Conservation (phyloP, 1,284 basidiomycete genomes). For the Cerrena zonata region DNA sequence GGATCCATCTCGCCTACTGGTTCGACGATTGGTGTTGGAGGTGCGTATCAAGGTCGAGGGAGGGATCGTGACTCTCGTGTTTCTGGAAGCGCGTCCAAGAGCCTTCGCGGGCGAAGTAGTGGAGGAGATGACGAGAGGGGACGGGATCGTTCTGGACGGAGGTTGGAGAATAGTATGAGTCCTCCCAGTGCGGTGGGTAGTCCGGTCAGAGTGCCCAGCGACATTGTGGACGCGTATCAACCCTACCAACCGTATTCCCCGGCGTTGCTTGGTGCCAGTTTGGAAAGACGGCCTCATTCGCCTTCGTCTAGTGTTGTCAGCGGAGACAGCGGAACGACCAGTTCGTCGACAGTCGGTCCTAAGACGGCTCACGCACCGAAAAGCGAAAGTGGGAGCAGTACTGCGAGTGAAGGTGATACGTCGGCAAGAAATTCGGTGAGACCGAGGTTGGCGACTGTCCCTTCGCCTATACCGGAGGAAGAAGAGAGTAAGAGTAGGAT, state of each 20-base stretch:
- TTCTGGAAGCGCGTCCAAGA: background rate
- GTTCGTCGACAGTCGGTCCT: conserved; percentile 20
- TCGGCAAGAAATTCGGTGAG: conserved; percentile 1
- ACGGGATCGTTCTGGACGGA: conserved; percentile 41
- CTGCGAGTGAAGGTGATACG: background rate
- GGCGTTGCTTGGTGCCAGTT: conserved; percentile 10
- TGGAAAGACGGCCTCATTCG: conserved; percentile 8
- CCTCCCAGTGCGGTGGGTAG: conserved; percentile 32
- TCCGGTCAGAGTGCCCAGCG: conserved; percentile 17
- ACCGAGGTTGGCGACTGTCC: conserved; percentile 13
- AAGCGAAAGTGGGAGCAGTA: background rate
- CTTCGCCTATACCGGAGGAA: conserved; percentile 36
- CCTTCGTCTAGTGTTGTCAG: conserved; percentile 11
- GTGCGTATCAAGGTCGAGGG: conserved; percentile 27
- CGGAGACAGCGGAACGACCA: conserved; percentile 22
- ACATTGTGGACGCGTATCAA: conserved; percentile 14
- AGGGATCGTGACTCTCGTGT: conserved; percentile 11
- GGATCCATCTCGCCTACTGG: conserved; percentile 60
- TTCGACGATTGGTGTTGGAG: conserved; percentile 29
- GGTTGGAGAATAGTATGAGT: conserved; percentile 44
- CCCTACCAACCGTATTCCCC: conserved; percentile 24
- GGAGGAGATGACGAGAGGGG: conserved; percentile 17
- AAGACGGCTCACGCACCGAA: background rate
- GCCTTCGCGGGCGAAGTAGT: background rate
- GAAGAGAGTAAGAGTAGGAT: conserved; percentile 29